Evolutionary conservation across 2,329 filamentous ascomycete species (phyloP), one percentile per base, ranked within the genome.

Genomic region (Aspergillus chevalieri): DNA sequence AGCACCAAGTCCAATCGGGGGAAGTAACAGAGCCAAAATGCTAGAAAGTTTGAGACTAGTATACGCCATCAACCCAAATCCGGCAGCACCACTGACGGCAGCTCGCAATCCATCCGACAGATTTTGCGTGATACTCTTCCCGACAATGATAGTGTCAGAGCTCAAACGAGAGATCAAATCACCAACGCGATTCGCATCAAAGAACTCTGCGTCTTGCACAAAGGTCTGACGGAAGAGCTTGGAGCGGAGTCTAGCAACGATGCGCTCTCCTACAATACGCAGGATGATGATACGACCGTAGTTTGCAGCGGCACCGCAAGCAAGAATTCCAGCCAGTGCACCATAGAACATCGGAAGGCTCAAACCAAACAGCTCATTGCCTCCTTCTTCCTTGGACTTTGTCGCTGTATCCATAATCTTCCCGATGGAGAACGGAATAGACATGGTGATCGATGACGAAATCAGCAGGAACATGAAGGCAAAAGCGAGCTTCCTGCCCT

Each of bases 51-150:
- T 87, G 48, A 94, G 79, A 66, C 89, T 95, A 52, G 95, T 87
- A 78, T 89, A 97, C n/a, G 88, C 82, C 93, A 98, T 98, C 68
- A 95, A 84, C 45, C 82, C 82, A 61, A 98, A 87, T 2, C 93
- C 94, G 51, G 92, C 92, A 28, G 81, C 83, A 58, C 93, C 93
- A 58, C 90, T 95, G 53, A 98, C 92, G 28, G 93, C 74, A 14
- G 93, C 86, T 52, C 93, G 82, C 47, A 98, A 78, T n/a, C 93
- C 93, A 70, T 98, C 93, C 5, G 92, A 97, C 45, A 98, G 75
- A 65, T 98, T 98, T 65, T 97, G 92, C 0, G 93, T 98, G 57
- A 98, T 95, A 62, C 90, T 95, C 73, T 98, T 98, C 65, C 92
- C 93, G 48, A 98, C 93, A 63, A 98, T 94, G 64, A 97, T 89